These are phyloP conservation scores for Cryptosporidium sp. DNA, from an alignment of 169 alveolate genomes.

Conservation along the genomic window DNA sequence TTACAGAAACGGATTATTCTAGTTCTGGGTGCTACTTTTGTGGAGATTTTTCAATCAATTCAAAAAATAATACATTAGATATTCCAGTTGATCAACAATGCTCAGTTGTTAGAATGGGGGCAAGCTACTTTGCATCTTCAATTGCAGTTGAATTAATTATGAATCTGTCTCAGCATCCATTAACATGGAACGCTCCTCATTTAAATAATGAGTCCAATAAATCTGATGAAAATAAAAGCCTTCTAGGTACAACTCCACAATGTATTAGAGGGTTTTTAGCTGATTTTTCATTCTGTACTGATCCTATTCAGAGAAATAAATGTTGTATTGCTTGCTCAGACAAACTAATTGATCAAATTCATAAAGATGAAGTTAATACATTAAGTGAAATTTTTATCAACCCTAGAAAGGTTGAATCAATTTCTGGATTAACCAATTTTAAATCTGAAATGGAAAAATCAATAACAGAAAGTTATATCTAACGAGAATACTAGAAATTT, in stretches of 20 bases:
- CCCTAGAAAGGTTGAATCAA: slow-evolving; percentile 28
- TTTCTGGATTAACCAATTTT: slow-evolving; percentile 36
- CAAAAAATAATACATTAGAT: slow-evolving; percentile 86
- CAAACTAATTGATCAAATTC: slow-evolving; percentile 10
- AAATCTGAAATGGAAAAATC: slow-evolving; percentile 14
- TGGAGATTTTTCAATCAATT: slow-evolving; percentile 88
- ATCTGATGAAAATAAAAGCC: slow-evolving; percentile 9
- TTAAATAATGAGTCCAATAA: background rate
- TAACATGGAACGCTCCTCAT: slow-evolving; percentile 83
- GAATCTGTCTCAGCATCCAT: slow-evolving; percentile 85
- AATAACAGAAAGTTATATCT: background rate
- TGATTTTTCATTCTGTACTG: slow-evolving; percentile 16
- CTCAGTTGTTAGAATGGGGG: slow-evolving; percentile 91
- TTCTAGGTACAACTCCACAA: slow-evolving; percentile 47
- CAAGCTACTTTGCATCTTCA: slow-evolving; percentile 87
- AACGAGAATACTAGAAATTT: background rate
- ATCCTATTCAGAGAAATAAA: slow-evolving; percentile 39
- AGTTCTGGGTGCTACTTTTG: slow-evolving; percentile 91
- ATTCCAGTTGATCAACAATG: slow-evolving; percentile 92
- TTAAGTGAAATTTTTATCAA: slow-evolving; percentile 26
- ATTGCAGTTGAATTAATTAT: slow-evolving; percentile 88
- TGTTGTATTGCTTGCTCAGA: slow-evolving; percentile 52
- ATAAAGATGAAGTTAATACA: slow-evolving; percentile 19
- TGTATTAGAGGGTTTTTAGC: slow-evolving; percentile 56
- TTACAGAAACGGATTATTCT: slow-evolving; percentile 34